Percentiles rank a stretch among this genome's conserved stretches.
Evolutionary conservation across 2,329 filamentous ascomycete genomes (phyloP).

Genomic region (Botryosphaeria dothidea): DNA sequence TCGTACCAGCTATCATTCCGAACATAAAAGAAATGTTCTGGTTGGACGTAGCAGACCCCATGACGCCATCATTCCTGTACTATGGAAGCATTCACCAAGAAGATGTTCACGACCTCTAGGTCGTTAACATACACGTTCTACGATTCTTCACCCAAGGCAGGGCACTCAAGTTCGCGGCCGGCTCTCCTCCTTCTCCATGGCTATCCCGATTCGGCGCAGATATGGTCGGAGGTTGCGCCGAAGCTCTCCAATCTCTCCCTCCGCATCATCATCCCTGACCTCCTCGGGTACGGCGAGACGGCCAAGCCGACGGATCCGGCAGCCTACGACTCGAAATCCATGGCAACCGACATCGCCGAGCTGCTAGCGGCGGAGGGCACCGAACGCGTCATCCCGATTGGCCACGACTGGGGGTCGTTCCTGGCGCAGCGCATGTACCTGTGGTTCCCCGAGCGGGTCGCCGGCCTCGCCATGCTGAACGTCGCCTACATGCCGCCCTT

Average conservation of each 20-base stretch:
- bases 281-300: slow-evolving; percentile 36
- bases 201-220: slow-evolving; percentile 46
- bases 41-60: no score
- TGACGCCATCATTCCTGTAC: background rate
- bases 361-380: slow-evolving; percentile 26
- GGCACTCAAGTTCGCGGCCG: background rate
- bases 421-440: slow-evolving; percentile 45
- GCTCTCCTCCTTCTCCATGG: slow-evolving; percentile 45
- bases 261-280: slow-evolving; percentile 37
- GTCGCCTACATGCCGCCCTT: slow-evolving; percentile 43
- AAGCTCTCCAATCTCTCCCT: slow-evolving; percentile 39
- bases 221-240: slow-evolving; percentile 45
- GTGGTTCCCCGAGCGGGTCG: slow-evolving; percentile 42
- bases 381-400: slow-evolving; percentile 39
- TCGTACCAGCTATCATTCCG: background rate
- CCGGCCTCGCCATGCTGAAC: slow-evolving; percentile 45
- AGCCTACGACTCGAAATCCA: slow-evolving; percentile 13
- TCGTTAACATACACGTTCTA: slow-evolving; percentile 20
- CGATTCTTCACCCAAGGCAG: background rate
- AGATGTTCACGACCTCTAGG: slow-evolving; percentile 14
- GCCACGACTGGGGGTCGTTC: slow-evolving; percentile 53
- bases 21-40: background rate
- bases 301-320: slow-evolving; percentile 24
- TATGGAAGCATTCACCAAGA: slow-evolving; percentile 17
- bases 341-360: slow-evolving; percentile 18